Evolutionary conservation across 2,329 filamentous ascomycete species (phyloP), one percentile per base, ranked within the genome.

Genomic region (Macrophomina tecta): DNA sequence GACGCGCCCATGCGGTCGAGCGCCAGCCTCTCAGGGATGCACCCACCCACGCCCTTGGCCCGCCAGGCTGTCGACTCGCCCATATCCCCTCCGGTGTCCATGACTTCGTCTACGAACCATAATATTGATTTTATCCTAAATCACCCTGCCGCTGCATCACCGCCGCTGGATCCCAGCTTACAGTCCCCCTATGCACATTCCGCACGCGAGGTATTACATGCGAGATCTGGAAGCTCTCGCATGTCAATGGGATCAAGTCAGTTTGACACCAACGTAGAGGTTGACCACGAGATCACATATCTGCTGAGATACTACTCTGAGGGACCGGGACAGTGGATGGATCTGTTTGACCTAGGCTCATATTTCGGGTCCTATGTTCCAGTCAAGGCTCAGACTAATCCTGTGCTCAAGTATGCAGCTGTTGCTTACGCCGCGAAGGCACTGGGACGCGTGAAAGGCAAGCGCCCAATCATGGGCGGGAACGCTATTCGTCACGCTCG

Each of bases 391-490:
- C 74, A 78, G 4, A 79, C 82, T 38, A 83, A 85, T 63, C 80
- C 82, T n/a, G 72, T 84, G 58, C 78, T 84, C 48, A 81, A 81
- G 62, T 84, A 84, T 71, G 85, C 87, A 7, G 85, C 86, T 8
- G 86, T 87, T 68, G 86, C 87, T 28, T 87, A 87, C 69, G 84
- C 87, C 5, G 87, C 87, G 12, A 90, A 89, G 72, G 85, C 88
- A 69, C 79, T 89, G 18, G 83, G 84, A 18, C 82, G 84, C 48
- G 83, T 87, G 7, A 82, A 83, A 69, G 84, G 84, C 2, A 77
- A 75, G 36, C 87, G 86, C 69, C 81, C 84, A 4, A 76, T 82
- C 42, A 76, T 83, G 66, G 82, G 84, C 53, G 83, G 82, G 5
- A 81, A 82, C 74, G 81, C 74, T 8, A 77, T 78, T 40, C 77